Conservation (phyloP, 2,329 filamentous ascomycete genomes). For the Fusarium lateritium region DNA sequence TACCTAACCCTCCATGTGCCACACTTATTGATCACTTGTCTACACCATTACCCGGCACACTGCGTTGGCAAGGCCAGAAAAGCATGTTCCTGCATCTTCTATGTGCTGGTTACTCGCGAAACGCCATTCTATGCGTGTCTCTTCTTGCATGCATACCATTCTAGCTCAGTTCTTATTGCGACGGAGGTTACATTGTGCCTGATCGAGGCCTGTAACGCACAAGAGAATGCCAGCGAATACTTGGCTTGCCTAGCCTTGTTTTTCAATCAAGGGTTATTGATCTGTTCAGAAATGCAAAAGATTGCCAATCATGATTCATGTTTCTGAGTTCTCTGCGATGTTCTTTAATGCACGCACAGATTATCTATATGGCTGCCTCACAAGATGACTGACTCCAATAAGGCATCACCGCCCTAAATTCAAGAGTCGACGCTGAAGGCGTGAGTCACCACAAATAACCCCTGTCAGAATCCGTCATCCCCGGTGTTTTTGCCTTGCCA, state of each 20-base stretch:
- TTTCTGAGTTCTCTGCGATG: neutral
- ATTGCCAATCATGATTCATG: constrained; percentile 17
- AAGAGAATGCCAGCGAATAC: constrained; percentile 23
- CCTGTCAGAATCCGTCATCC: constrained; percentile 22
- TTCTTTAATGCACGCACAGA: neutral
- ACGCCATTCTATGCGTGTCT: constrained; percentile 19
- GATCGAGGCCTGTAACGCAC: constrained; percentile 31
- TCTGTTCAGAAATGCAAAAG: neutral
- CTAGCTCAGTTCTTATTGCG: constrained; percentile 12
- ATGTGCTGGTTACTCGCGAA: neutral
- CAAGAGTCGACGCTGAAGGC: constrained; percentile 17
- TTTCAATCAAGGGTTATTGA: neutral
- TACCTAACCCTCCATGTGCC: constrained; percentile 37
- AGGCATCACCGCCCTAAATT: constrained; percentile 26
- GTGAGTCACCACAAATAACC: constrained; percentile 41
- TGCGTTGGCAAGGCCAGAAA: neutral
- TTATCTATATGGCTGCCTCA: constrained; percentile 23
- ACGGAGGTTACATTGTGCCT: constrained; percentile 39
- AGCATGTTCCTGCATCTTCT: constrained; percentile 14
- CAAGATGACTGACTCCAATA: constrained; percentile 7
- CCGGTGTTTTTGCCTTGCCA: constrained; percentile 40
- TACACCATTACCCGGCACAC: neutral
- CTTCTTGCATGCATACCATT: constrained; percentile 20
- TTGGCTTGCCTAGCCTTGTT: constrained; percentile 4
- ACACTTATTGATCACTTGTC: constrained; percentile 34